Evolutionary conservation across 2,329 filamentous ascomycete genomes (phyloP).

Genomic region (Aspergillus oerlinghausenensis): DNA sequence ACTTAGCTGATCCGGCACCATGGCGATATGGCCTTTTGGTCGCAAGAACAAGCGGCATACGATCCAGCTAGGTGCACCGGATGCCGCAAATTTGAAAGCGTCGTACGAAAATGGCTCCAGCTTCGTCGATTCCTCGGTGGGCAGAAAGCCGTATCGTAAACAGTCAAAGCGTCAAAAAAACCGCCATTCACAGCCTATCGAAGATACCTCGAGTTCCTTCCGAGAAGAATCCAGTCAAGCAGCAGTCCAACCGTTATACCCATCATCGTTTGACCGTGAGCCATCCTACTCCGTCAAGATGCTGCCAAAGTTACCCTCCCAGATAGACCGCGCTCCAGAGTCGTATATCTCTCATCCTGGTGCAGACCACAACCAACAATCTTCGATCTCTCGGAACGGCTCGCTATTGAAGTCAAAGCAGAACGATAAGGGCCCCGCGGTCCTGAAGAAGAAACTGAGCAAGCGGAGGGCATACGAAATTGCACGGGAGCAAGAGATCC

Average conservation of each 20-base stretch:
- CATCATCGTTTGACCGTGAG: conserved; percentile 19
- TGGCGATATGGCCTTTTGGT: conserved; percentile 82
- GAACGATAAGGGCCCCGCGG: conserved; percentile 51
- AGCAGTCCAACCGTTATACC: conserved; percentile 12
- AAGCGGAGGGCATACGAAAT: conserved; percentile 72
- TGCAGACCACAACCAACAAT: conserved; percentile 36
- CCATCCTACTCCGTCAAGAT: conserved; percentile 15
- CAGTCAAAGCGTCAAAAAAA: conserved; percentile 32
- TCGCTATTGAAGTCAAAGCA: conserved; percentile 56
- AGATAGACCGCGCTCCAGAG: conserved; percentile 9
- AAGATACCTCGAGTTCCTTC: conserved; percentile 14
- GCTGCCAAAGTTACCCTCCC: conserved; percentile 6
- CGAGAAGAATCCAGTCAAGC: conserved; percentile 10
- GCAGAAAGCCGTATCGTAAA: conserved; percentile 31
- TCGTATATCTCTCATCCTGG: conserved; percentile 33
- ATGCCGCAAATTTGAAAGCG: conserved; percentile 33
- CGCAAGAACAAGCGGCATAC: conserved; percentile 66
- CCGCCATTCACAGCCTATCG: conserved; percentile 24
- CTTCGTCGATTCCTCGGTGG: conserved; percentile 22
- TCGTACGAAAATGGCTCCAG: conserved; percentile 29
- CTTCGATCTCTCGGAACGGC: conserved; percentile 39
- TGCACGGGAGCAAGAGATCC: conserved; percentile 81
- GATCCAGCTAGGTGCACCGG: conserved; percentile 52
- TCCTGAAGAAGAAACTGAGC: conserved; percentile 66
- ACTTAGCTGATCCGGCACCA: conserved; percentile 35